Base-by-base conservation (phyloP, 129 eudicot species). In the Rutidosis leptorrhynchoides region DNA sequence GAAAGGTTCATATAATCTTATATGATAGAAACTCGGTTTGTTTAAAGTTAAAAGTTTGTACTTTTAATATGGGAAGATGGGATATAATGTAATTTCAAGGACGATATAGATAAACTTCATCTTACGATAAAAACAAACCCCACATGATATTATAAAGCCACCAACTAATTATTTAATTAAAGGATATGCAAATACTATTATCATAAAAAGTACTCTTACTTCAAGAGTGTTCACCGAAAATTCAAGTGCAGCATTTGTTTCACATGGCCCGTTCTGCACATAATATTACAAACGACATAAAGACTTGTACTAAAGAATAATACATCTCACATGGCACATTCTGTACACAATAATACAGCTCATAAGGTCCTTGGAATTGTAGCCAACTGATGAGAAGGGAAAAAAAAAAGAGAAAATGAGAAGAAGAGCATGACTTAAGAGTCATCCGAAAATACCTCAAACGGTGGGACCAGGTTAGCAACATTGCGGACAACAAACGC, bases 241-340 rank as follows among this genome's bases (percentile, higher is more conserved):
- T 46, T 94, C 96, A 61, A 89, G 95, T 20, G 95, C 99, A 27
- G 97, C 96, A 65, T 89, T 94, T 40, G 97, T 86, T 78, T 89
- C 99, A 32, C 86, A 64, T 6, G 97, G 93, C 66, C 97, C 93
- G 77, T 76, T 89, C 97, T 94, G 90, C 79, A 79, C 6, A 48
- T 58, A 43, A 21, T 68, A 71, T 66, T 43, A 65, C 22, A 68
- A 63, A 51, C 5, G 22, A 21, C 66, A 43, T 56, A 67, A 33
- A 45, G 14, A 35, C 30, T 48, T 19, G 6, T 65, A 71, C 33
- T 22, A 6, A 1, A 23, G 56, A 49, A 62, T 35, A 33, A 65
- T 26, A 26, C n/a, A 22, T 19, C 68, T 57, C 48, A 21, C 21
- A 56, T 21, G 42, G 22, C 17, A 29, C 28, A n/a, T n/a, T n/a